A percentile compares a stretch with the other conserved stretches of the same genome.
phyloP scores from a whole-genome alignment of 108 stramenopile genomes.

The Epipyxis sp. region DNA sequence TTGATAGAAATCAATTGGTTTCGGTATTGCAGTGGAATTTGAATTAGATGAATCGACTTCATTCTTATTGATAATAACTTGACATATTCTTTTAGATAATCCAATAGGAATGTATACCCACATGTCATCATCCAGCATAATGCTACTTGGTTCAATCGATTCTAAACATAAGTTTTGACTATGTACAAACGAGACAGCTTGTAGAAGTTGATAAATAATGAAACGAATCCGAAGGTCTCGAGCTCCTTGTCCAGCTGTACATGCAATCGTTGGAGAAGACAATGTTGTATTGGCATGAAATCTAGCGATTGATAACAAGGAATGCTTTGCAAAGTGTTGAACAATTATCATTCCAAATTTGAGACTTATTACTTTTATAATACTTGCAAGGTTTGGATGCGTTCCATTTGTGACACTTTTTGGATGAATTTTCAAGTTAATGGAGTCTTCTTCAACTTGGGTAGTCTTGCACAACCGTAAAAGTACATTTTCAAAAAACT shows the following conservation, averaged over 20 bases:
- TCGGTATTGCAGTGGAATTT: background rate
- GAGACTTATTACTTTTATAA: background rate
- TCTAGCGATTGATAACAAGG: constrained; percentile 22
- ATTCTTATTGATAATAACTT: background rate
- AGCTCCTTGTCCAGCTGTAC: constrained; percentile 11
- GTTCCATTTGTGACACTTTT: background rate
- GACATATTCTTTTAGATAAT: background rate
- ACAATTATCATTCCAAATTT: background rate
- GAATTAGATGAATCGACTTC: background rate
- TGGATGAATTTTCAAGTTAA: background rate
- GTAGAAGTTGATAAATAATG: constrained; percentile 41
- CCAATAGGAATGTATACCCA: constrained; percentile 6
- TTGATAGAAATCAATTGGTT: constrained; percentile 38
- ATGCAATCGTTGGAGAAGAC: background rate
- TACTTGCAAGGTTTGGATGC: background rate
- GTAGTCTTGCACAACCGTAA: too few species aligned
- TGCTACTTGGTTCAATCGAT: background rate
- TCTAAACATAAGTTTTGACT: constrained; percentile 2
- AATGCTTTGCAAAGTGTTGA: constrained; percentile 20
- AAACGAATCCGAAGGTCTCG: constrained; percentile 40
- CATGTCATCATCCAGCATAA: constrained; percentile 30
- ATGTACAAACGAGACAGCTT: constrained; percentile 30
- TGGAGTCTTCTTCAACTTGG: too few species aligned
- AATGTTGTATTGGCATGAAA: constrained; percentile 29
- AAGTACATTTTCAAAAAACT: too few species aligned